Conservation (phyloP, 2,329 filamentous ascomycete genomes). For the Immersiporthe knoxdaviesiana region DNA sequence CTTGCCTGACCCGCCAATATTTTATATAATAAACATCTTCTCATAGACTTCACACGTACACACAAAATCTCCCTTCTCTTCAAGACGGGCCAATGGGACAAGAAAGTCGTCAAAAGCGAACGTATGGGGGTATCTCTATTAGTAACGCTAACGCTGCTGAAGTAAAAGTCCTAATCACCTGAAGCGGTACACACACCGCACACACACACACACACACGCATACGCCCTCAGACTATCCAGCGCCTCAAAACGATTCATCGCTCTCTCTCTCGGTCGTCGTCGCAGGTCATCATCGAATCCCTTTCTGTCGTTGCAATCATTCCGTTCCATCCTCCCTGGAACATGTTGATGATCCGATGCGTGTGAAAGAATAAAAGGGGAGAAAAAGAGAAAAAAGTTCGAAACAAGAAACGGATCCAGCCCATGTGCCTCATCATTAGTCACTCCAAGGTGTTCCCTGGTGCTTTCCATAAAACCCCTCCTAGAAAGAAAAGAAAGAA, state of each 20-base stretch:
- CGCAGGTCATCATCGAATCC: constrained; percentile 14
- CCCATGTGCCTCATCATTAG: constrained; percentile 19
- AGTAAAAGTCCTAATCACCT: background rate
- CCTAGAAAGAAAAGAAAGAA: background rate
- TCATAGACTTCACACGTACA: too few relatives aligned
- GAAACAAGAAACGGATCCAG: constrained; percentile 22
- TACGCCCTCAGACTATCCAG: constrained; percentile 15
- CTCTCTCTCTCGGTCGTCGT: constrained; percentile 8
- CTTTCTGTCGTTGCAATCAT: constrained; percentile 11
- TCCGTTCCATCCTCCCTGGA: background rate
- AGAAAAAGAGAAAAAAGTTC: background rate
- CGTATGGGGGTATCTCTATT: constrained; percentile 29
- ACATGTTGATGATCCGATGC: background rate
- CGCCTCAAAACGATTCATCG: constrained; percentile 1
- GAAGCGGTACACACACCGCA: constrained; percentile 11
- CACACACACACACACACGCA: background rate
- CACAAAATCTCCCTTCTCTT: background rate
- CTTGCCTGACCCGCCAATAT: too few relatives aligned
- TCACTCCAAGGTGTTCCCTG: background rate
- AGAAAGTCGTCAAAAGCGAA: background rate
- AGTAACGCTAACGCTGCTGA: constrained; percentile 22
- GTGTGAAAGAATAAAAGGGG: background rate
- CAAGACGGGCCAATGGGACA: background rate
- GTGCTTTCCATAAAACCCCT: background rate
- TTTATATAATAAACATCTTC: too few relatives aligned